Evolutionary conservation across 768 basidiomycete species (phyloP).

Genomic region (Fomitopsis serialis): DNA sequence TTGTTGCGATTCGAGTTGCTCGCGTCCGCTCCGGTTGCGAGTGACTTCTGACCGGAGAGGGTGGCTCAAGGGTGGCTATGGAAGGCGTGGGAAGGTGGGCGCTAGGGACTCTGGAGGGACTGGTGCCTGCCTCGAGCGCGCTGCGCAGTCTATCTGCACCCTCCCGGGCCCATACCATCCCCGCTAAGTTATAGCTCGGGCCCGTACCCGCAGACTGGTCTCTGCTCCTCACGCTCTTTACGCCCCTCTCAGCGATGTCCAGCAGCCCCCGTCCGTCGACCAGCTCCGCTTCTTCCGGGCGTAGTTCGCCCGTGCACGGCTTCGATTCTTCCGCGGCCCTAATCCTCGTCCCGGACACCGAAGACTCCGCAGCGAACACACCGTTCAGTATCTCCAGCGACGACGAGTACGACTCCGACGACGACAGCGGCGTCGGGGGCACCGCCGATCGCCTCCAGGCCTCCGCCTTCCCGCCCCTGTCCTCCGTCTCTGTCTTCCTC

Average conservation of each 20-base stretch:
- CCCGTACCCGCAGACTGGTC: conserved; percentile 2
- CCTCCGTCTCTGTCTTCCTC: conserved; percentile 54
- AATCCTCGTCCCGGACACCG: conserved; percentile 56
- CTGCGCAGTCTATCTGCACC: not conserved
- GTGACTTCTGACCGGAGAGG: too few relatives aligned
- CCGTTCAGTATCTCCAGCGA: conserved; percentile 36
- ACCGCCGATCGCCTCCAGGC: conserved; percentile 19
- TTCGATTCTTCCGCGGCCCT: conserved; percentile 48
- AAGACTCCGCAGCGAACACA: conserved; percentile 27
- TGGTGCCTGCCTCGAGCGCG: not conserved
- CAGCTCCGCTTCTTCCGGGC: conserved; percentile 18
- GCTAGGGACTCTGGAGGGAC: not conserved
- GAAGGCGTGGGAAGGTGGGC: conserved; percentile 1
- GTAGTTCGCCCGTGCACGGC: conserved; percentile 17
- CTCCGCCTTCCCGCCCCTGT: conserved; percentile 48
- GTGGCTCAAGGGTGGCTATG: not conserved
- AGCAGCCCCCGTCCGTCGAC: conserved; percentile 16
- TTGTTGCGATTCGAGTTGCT: not conserved
- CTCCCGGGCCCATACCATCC: not conserved
- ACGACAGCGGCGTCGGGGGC: conserved; percentile 24
- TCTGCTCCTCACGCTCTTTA: conserved; percentile 6
- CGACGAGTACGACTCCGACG: conserved; percentile 34
- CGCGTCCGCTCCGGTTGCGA: not conserved
- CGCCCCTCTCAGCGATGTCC: not conserved
- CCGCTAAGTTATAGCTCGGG: conserved; percentile 1